Evolutionary conservation across 2,329 filamentous ascomycete genomes (phyloP), one percentile per base, ranked within the genome.

Genomic region (Aureobasidium zeae): DNA sequence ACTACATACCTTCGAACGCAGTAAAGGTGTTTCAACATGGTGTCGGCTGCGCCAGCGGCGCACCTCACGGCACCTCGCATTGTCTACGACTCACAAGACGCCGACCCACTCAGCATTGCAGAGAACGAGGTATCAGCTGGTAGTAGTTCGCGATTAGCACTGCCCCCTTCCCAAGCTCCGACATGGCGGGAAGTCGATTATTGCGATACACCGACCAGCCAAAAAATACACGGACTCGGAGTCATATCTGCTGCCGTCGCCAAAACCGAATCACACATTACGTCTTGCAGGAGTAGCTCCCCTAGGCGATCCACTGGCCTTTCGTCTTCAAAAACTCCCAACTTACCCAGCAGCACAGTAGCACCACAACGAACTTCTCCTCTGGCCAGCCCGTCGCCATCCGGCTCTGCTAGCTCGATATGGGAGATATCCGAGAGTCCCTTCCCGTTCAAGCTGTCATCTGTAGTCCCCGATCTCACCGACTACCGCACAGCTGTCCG

Each of bases 161-260:
- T 22, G 19, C 15, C 38, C 11, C 7, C 17, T 15, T 12, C 5
- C 12, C 20, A 21, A n/a, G 3, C 28, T 8, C 36, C 26, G 9
- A 7, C 9, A 26, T 43, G 39, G 39, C 29, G 39, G 5, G 22
- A 43, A 6, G 30, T 43, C 12, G 39, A 43, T 17, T 43, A 34
- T 22, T 29, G 25, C 17, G 12, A 8, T 9, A 15, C 26, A 2
- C 5, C 16, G 16, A 22, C 20, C 11, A 11, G 3, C 6, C 1
- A 7, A 12, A 28, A 28, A 5, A 5, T 21, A 4, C 19, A 22
- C 4, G 26, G 15, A 4, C 30, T 26, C n/a, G 39, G 24, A 19
- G 22, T 43, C 4, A 20, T 16, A 34, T 28, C 30, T n/a, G 30
- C 22, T n/a, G n/a, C n/a, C n/a, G n/a, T n/a, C 9, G 19, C 16